These are phyloP conservation scores for Rasamsonia emersonii DNA, from an alignment of 2,329 filamentous ascomycete species.

Conservation along the genomic window DNA sequence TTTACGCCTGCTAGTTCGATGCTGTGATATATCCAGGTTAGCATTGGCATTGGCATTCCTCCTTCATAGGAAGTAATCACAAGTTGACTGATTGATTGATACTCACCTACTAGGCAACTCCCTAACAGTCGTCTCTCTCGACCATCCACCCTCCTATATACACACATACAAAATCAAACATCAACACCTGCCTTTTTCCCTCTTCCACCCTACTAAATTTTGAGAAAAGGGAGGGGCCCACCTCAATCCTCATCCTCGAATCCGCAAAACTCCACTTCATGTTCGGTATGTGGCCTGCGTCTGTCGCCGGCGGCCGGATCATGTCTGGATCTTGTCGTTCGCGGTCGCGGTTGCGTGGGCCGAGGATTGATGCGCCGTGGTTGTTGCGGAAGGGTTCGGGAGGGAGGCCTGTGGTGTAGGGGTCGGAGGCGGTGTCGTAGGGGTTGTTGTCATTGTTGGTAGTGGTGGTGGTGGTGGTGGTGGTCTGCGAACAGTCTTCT, in stretches of 20 bases:
- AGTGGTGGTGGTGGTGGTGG: too few species aligned
- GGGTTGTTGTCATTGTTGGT: too few species aligned
- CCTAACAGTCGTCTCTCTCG: conserved; percentile 52
- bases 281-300: conserved; percentile 61
- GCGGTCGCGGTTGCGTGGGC: conserved; percentile 60
- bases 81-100: too few species aligned
- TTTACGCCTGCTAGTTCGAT: conserved; percentile 69
- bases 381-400: conserved; percentile 59
- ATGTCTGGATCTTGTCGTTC: conserved; percentile 64
- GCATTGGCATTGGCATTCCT: too few species aligned
- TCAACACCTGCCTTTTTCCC: not conserved
- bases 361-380: conserved; percentile 56
- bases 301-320: conserved; percentile 63
- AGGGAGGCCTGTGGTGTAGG: conserved; percentile 51
- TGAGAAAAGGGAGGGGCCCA: conserved; percentile 20
- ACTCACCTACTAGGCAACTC: conserved; percentile 19
- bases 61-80: not conserved
- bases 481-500: too few species aligned
- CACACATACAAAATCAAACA: too few species aligned
- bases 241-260: conserved; percentile 56
- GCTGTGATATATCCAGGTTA: conserved; percentile 9
- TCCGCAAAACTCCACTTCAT: conserved; percentile 65
- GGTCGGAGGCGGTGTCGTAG: too few species aligned
- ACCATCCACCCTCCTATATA: conserved; percentile 63
- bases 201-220: conserved; percentile 2